Conservation (phyloP, 441 rosid species). For the Erodium texanum region DNA sequence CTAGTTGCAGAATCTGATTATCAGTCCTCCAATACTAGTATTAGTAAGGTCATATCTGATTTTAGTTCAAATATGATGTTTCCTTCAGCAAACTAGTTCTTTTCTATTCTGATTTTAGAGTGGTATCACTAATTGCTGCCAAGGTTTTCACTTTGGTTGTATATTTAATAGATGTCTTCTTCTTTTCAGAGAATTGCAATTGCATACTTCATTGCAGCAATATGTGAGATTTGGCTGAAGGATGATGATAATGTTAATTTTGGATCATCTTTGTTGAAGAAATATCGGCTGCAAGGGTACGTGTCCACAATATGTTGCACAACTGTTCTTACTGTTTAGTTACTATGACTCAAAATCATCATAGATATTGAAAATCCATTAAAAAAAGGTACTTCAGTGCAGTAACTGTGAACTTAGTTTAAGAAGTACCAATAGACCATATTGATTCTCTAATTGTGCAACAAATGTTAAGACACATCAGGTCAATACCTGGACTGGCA, state of each 20-base stretch:
- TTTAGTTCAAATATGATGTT: too few relatives aligned
- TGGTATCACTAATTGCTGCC: not conserved
- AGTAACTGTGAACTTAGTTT: not conserved
- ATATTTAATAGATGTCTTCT: not conserved
- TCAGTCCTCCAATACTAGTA: not conserved
- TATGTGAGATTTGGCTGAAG: conserved; percentile 9
- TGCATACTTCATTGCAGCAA: conserved; percentile 1
- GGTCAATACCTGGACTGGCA: not conserved
- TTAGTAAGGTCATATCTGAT: too few relatives aligned
- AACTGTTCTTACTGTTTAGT: not conserved
- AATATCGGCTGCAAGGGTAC: not conserved
- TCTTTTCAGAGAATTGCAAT: conserved; percentile 5
- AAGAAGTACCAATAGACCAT: not conserved
- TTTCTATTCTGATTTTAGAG: not conserved
- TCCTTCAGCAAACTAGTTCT: not conserved
- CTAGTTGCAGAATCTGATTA: not conserved
- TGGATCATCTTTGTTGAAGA: conserved; percentile 2
- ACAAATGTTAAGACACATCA: not conserved
- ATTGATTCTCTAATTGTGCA: not conserved
- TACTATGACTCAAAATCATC: too few relatives aligned
- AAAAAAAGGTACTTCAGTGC: not conserved
- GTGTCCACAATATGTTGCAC: not conserved
- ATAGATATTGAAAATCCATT: too few relatives aligned
- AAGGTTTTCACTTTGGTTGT: not conserved
- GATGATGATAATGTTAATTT: not conserved